A percentile compares a stretch with the other conserved stretches of the same genome.
Conservation (phyloP, 2,329 filamentous ascomycete genomes). For the Lanzia echinophila region DNA sequence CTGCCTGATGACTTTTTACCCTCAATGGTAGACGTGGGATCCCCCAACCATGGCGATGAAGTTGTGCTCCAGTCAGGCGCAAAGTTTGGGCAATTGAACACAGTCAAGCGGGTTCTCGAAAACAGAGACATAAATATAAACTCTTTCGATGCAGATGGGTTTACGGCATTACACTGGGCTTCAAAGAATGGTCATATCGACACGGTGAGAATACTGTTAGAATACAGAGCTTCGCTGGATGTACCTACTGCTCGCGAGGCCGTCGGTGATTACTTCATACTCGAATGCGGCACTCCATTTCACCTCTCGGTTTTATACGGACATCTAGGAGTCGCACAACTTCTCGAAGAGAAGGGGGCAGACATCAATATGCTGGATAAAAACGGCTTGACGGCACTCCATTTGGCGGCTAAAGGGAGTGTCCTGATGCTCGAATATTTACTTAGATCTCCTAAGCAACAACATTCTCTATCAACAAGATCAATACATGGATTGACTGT, state of each 20-base stretch:
- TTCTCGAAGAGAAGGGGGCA: background rate
- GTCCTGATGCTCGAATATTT: background rate
- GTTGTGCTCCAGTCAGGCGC: background rate
- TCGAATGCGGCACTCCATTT: background rate
- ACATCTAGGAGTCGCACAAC: background rate
- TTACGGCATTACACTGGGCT: conserved; percentile 6
- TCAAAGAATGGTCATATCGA: background rate
- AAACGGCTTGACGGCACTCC: background rate
- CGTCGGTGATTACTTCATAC: background rate
- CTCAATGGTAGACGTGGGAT: background rate
- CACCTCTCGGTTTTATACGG: background rate
- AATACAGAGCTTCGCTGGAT: background rate
- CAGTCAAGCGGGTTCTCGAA: background rate
- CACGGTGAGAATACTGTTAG: background rate
- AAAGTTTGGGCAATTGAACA: background rate
- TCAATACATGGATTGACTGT: background rate
- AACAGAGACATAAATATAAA: background rate
- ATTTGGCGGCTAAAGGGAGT: background rate
- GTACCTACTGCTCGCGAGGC: background rate
- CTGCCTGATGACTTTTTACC: background rate
- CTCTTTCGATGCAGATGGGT: background rate
- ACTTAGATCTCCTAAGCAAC: background rate
- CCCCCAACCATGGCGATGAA: background rate
- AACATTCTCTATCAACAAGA: background rate
- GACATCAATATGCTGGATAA: background rate